Evolutionary conservation across 2,329 filamentous ascomycete species (phyloP).

Genomic region (Penicillium sp.): DNA sequence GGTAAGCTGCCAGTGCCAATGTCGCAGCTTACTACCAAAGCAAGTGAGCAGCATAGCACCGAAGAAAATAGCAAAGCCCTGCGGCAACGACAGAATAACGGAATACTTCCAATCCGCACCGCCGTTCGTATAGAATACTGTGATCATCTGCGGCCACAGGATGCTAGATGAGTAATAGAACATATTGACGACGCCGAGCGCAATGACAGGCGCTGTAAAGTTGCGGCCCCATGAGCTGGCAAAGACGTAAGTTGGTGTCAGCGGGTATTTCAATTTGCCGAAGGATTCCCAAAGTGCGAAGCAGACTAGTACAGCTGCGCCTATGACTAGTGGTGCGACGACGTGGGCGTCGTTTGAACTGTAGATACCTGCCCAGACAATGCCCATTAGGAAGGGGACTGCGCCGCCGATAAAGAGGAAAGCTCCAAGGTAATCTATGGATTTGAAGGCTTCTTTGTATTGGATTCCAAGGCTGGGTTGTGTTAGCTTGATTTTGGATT

Average conservation of each 20-base stretch:
- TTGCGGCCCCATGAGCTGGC: constrained; percentile 46
- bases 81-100: constrained; percentile 43
- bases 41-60: constrained; percentile 44
- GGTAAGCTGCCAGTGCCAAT: constrained; percentile 50
- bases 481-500: constrained; percentile 15
- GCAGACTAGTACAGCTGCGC: constrained; percentile 34
- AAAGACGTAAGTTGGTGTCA: constrained; percentile 49
- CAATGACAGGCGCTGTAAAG: constrained; percentile 48
- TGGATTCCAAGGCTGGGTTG: constrained; percentile 36
- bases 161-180: constrained; percentile 52
- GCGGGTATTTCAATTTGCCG: constrained; percentile 37
- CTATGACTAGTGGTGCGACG: constrained; percentile 38
- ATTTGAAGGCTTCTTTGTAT: constrained; percentile 34
- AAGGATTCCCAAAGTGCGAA: constrained; percentile 45
- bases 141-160: constrained; percentile 50
- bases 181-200: constrained; percentile 50
- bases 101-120: constrained; percentile 36
- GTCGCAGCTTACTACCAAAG: constrained; percentile 44
- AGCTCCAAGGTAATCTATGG: constrained; percentile 41
- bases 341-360: constrained; percentile 39
- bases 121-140: constrained; percentile 43
- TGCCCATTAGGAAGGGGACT: constrained; percentile 41
- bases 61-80: constrained; percentile 47
- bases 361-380: constrained; percentile 41
- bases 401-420: constrained; percentile 39